Percentiles rank a stretch among this genome's conserved stretches.
phyloP scores from a whole-genome alignment of 305 asterid genomes.

The Solanum aculeatissimum region DNA sequence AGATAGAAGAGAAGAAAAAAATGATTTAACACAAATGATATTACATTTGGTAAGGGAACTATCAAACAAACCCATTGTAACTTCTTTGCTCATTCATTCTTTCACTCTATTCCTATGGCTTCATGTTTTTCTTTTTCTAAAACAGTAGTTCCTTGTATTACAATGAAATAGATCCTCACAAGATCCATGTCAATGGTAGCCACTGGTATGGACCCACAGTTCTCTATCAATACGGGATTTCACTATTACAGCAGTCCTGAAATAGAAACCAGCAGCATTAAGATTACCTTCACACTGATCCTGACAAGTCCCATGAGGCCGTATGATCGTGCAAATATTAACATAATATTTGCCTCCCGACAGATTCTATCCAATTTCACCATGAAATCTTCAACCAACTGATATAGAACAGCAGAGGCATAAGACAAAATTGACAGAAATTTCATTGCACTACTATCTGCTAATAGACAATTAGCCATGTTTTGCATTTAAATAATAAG shows the following conservation, averaged over 20 bases:
- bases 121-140: neutral
- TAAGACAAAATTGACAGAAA: neutral
- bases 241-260: neutral
- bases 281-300: conserved; percentile 74
- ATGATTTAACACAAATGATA: neutral
- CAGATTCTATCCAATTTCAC: conserved; percentile 85
- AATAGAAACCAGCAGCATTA: neutral
- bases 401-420: conserved; percentile 12
- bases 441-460: neutral
- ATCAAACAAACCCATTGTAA: neutral
- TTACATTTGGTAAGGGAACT: neutral
- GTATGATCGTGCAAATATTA: conserved; percentile 89
- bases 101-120: neutral
- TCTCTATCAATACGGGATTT: neutral
- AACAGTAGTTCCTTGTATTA: neutral
- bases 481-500: neutral
- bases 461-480: neutral
- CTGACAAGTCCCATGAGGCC: conserved; percentile 91
- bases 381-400: conserved; percentile 87
- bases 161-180: neutral
- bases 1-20: conserved; percentile 6
- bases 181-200: neutral
- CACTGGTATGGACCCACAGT: neutral
- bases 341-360: conserved; percentile 65
- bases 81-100: neutral